Conservation (phyloP, 805 yeast genomes). For the Candida sonorensis region DNA sequence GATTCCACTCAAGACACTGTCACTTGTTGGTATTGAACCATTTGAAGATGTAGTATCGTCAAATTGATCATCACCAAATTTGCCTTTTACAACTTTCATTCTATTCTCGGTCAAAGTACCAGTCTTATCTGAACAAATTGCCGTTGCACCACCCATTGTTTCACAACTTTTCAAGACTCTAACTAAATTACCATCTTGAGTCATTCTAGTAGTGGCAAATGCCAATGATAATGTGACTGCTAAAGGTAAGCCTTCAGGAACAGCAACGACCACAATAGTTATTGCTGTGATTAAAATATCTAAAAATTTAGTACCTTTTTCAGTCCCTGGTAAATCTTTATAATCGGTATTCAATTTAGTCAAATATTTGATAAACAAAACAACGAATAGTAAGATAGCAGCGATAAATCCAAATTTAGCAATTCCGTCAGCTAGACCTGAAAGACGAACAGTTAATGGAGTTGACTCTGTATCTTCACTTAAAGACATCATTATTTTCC, state of each 20-base stretch:
- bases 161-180: slow-evolving; percentile 91
- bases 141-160: slow-evolving; percentile 98
- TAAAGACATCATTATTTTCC: slow-evolving; percentile 81
- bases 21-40: slow-evolving; percentile 1
- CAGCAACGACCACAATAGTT: slow-evolving; percentile 93
- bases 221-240: slow-evolving; percentile 97
- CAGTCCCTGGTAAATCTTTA: slow-evolving; percentile 45
- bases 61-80: slow-evolving; percentile 52
- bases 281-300: slow-evolving; percentile 86
- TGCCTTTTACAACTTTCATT: slow-evolving; percentile 84
- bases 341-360: slow-evolving; percentile 47
- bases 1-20: slow-evolving; percentile 2
- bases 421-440: slow-evolving; percentile 82
- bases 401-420: slow-evolving; percentile 91
- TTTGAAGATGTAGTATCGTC: slow-evolving; percentile 35
- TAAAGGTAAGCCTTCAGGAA: slow-evolving; percentile 97
- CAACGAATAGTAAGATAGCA: slow-evolving; percentile 73
- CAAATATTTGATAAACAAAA: slow-evolving; percentile 70
- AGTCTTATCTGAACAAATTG: slow-evolving; percentile 94
- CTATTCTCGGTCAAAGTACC: slow-evolving; percentile 93
- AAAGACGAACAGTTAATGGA: slow-evolving; percentile 79
- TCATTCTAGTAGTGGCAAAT: slow-evolving; percentile 97
- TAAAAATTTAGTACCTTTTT: slow-evolving; percentile 79
- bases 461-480: slow-evolving; percentile 75
- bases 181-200: slow-evolving; percentile 92